phyloP scores from a whole-genome alignment of 129 eudicot genomes.

The Arctium minus region DNA sequence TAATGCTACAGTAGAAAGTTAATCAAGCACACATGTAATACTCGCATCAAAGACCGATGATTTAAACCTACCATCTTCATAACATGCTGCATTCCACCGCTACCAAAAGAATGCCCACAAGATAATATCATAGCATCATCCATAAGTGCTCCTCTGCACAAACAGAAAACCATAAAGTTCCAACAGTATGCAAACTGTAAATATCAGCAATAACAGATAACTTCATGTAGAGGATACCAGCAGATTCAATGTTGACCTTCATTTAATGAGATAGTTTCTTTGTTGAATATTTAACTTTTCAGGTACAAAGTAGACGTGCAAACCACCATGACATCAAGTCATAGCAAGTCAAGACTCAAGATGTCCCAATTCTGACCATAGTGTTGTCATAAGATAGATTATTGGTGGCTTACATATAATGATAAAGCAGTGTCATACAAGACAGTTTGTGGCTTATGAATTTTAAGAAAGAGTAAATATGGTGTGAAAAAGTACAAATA shows the following conservation, averaged over 20 bases:
- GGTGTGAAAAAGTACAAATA: background rate
- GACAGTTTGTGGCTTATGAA: background rate
- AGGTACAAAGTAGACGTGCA: background rate
- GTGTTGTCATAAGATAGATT: background rate
- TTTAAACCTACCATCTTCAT: conserved; percentile 53
- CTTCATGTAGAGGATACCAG: background rate
- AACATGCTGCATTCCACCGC: conserved; percentile 74
- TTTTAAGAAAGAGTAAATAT: background rate
- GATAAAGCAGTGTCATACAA: background rate
- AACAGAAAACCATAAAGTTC: conserved; percentile 19
- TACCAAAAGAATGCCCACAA: conserved; percentile 95
- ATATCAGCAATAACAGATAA: background rate
- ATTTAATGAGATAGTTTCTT: background rate
- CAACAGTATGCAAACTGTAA: background rate
- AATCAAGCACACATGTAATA: background rate
- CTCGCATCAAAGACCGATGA: background rate
- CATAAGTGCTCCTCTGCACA: conserved; percentile 82
- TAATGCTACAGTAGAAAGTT: no score
- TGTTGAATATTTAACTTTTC: background rate
- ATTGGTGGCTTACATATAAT: background rate
- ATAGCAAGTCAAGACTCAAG: no score
- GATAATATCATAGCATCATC: conserved; percentile 94
- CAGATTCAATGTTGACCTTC: background rate
- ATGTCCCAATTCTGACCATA: background rate
- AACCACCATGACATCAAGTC: background rate